Percentiles rank a stretch among this genome's conserved stretches.
Conservation (phyloP, 805 yeast species). For the Lipomyces starkeyi region DNA sequence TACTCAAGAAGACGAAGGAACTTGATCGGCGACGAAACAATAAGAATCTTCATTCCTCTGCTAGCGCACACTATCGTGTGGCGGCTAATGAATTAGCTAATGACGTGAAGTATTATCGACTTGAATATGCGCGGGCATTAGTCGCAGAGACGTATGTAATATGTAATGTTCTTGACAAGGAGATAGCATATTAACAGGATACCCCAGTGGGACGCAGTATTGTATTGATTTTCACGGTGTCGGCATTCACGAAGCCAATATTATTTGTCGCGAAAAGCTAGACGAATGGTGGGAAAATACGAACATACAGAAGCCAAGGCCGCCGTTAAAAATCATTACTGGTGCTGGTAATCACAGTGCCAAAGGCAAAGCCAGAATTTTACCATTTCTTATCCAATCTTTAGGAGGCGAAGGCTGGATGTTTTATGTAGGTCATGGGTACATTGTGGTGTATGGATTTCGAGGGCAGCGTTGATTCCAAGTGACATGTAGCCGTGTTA, state of each 20-base stretch:
- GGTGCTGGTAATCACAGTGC: constrained; percentile 34
- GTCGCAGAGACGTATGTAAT: constrained; percentile 13
- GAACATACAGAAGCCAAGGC: background rate
- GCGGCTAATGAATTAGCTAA: constrained; percentile 3
- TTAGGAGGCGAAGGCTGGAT: constrained; percentile 29
- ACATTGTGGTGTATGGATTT: constrained; percentile 16
- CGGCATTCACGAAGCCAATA: constrained; percentile 17
- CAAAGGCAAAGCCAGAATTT: constrained; percentile 24
- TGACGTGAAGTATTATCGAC: constrained; percentile 9
- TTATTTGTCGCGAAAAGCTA: constrained; percentile 20
- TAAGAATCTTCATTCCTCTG: constrained; percentile 14
- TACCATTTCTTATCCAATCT: constrained; percentile 25
- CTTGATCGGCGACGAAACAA: constrained; percentile 14
- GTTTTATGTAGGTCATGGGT: constrained; percentile 20
- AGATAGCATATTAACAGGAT: background rate
- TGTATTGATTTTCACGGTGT: constrained; percentile 31
- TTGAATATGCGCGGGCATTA: constrained; percentile 12
- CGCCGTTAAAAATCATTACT: constrained; percentile 30
- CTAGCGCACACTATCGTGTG: constrained; percentile 9
- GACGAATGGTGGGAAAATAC: constrained; percentile 23
- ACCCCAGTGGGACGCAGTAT: constrained; percentile 6
- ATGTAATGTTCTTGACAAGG: background rate
- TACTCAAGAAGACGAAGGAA: constrained; percentile 17
- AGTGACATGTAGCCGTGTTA: no score
- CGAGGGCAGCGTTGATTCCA: constrained; percentile 9